Evolutionary conservation across 257 asterid species (phyloP).

Genomic region (Solanum commersonii): DNA sequence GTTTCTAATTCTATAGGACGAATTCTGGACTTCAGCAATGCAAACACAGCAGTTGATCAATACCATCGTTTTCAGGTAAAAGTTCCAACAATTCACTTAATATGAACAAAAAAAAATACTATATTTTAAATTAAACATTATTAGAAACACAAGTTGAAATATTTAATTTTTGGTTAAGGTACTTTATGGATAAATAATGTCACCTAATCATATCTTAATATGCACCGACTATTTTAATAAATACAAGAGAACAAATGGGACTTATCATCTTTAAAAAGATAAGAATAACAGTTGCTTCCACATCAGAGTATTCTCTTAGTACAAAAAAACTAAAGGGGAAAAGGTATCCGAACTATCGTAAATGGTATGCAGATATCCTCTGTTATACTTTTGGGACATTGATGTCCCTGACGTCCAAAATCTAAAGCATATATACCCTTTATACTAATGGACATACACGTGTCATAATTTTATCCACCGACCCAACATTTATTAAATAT

Average conservation of each 20-base stretch:
- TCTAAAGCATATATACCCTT: too few relatives aligned
- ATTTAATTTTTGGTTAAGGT: background rate
- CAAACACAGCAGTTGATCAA: constrained; percentile 74
- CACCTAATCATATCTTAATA: background rate
- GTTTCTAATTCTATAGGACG: constrained; percentile 27
- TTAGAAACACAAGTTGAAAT: background rate
- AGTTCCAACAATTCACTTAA: background rate
- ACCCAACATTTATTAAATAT: too few relatives aligned
- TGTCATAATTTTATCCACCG: too few relatives aligned
- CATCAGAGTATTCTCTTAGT: background rate
- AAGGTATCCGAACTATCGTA: too few relatives aligned
- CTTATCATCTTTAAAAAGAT: background rate
- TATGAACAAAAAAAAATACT: background rate
- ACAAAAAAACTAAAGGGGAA: background rate
- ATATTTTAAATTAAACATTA: background rate
- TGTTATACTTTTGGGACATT: too few relatives aligned
- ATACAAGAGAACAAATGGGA: background rate
- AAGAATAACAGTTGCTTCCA: constrained; percentile 11
- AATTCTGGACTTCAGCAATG: constrained; percentile 81
- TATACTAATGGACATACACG: too few relatives aligned
- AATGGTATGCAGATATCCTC: too few relatives aligned
- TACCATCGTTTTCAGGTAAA: constrained; percentile 75
- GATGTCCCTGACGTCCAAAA: too few relatives aligned
- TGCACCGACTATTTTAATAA: background rate
- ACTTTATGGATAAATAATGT: background rate